Base-by-base conservation (phyloP, 1,284 basidiomycete species). In the Melampsora occidentalis region DNA sequence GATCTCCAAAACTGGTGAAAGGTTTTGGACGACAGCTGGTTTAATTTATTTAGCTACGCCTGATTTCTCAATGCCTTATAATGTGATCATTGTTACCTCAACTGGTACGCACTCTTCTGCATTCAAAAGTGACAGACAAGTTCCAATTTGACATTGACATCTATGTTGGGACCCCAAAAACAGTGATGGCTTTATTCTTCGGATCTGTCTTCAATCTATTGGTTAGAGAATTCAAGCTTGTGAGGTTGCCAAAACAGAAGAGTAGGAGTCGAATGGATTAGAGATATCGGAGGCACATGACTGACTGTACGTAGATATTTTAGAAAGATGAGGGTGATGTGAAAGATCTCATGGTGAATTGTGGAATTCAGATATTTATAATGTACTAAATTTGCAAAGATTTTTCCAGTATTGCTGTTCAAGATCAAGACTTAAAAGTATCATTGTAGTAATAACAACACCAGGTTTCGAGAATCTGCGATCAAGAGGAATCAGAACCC, bases 41-140 rank as follows among this genome's bases (percentile, higher is more conserved):
- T 87, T 99, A 33, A 88, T 97, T 59, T 93, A 97, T 82, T 86
- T 97, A 31, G 91, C 96, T 9, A 95, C 93, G 9, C 97, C 97
- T 0, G 96, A 99, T 84, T 99, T 99, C 84, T 95, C 92, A 81
- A 98, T 99, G 94, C 95, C 96, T 14, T 99, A 98, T 85, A 99
- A 98, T 84, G 95, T 98, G 78, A 98, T 98, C 83, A 96, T 97
- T 81, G 91, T 97, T 86, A 94, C 89, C 76, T 93, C 90, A 81
- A 94, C 93, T 10, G 51, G 78, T 71, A 66, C 46, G 69, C 49
- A n/a, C 9, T 14, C 25, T 20, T 25, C 48, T 64, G 35, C 28
- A 31, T n/a, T 64, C 25, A 22, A 28, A 20, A 64, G 5, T 22
- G n/a, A 5, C 5, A 7, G 28, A 59, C 53, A 59, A 59, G 28